Evolutionary conservation across 257 asterid species (phyloP), one percentile per base, ranked within the genome.

Genomic region (Anisodus acutangulus): DNA sequence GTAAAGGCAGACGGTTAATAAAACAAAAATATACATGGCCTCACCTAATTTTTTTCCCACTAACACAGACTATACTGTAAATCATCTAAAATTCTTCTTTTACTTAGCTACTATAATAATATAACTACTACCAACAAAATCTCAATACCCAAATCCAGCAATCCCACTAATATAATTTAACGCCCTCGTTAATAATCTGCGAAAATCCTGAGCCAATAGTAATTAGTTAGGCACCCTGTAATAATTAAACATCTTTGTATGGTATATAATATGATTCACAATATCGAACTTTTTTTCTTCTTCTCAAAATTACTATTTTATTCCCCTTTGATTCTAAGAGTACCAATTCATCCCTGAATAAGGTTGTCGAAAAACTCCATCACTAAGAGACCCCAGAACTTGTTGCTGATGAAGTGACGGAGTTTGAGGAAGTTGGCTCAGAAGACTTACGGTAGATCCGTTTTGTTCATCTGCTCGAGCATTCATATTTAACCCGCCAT

Each of bases 291-390:
- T 5, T 43, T 17, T 39, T 13, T 26, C 35, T 5, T 9, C 17
- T 17, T 41, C 45, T 0, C 6, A 6, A 41, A 41, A 41, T 31
- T 31, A 31, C 35, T 1, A 31, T 31, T 31, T 31, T 31, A 31
- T 31, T 31, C 35, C 35, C 35, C 37, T 68, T 49, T 0, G 11
- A 69, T 51, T 59, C 81, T 81, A 94, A 3, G 93, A 83, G 84
- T 91, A 95, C 98, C 98, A 95, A 84, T 89, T 90, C 85, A 89
- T 83, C 45, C 89, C 87, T 0, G 89, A 43, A 79, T 87, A 88
- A n/a, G 92, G 88, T 70, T 90, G 91, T 83, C 90, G 89, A 22
- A 93, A 91, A 19, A 91, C 95, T 80, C 97, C 97, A 9, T 93
- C 97, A 2, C 90, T 91, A 2, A 91, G 88, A 22, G 89, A 88